These are phyloP conservation scores for Beta corolliflora DNA, from an alignment of 179 eudicot species.

Conservation along the genomic window DNA sequence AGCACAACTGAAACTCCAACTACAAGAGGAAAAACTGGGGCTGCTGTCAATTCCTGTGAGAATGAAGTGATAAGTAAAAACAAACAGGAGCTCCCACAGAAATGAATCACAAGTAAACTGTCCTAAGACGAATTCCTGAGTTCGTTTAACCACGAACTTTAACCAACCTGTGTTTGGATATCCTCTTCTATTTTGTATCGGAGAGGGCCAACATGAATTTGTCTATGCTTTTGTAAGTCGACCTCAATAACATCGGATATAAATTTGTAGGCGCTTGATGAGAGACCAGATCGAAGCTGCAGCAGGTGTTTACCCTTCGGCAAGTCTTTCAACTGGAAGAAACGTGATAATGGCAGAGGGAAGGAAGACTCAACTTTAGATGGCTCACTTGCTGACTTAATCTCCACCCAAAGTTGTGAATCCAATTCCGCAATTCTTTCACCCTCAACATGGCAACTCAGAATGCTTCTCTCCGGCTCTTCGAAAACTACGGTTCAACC, in stretches of 20 bases:
- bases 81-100: neutral
- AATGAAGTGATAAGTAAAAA: conserved; percentile 4
- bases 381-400: conserved; percentile 76
- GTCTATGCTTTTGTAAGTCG: conserved; percentile 67
- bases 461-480: conserved; percentile 75
- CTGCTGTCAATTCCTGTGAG: conserved; percentile 83
- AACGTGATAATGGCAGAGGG: conserved; percentile 85
- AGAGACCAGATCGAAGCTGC: conserved; percentile 69
- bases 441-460: conserved; percentile 91
- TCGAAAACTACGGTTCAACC: conserved; percentile 78
- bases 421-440: conserved; percentile 54
- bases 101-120: neutral
- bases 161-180: conserved; percentile 71
- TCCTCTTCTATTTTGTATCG: conserved; percentile 64
- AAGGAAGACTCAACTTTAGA: conserved; percentile 71
- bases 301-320: conserved; percentile 82
- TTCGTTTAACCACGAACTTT: neutral
- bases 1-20: conserved; percentile 77
- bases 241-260: conserved; percentile 83
- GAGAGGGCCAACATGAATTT: conserved; percentile 79
- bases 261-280: conserved; percentile 65
- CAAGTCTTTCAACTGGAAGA: conserved; percentile 89
- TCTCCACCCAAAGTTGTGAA: conserved; percentile 81
- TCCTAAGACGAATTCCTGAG: neutral
- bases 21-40: conserved; percentile 78